phyloP scores from a whole-genome alignment of 108 stramenopile species.

The Epithemia pelagica region DNA sequence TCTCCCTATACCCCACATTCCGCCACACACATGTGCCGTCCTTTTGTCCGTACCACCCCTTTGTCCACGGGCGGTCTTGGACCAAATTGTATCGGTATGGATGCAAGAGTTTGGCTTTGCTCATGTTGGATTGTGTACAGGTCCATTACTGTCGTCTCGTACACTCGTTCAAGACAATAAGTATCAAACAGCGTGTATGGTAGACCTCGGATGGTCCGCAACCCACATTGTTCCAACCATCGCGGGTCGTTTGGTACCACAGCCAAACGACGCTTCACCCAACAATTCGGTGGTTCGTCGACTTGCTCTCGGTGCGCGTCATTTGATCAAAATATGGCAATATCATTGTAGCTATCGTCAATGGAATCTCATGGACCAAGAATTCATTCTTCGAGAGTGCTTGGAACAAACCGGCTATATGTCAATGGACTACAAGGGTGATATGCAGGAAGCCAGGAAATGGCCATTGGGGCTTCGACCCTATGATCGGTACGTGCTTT shows the following conservation, averaged over 20 bases:
- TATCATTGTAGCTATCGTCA: constrained; percentile 89
- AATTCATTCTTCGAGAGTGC: constrained; percentile 76
- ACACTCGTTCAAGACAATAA: constrained; percentile 11
- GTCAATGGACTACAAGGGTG: constrained; percentile 60
- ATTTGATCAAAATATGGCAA: constrained; percentile 88
- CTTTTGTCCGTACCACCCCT: constrained; percentile 33
- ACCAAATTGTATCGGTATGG: constrained; percentile 42
- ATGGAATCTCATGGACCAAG: constrained; percentile 97
- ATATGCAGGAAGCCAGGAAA: constrained; percentile 49
- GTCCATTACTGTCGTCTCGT: constrained; percentile 10
- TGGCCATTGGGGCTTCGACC: constrained; percentile 44
- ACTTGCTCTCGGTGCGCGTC: constrained; percentile 86
- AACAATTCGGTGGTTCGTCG: constrained; percentile 45
- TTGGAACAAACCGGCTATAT: constrained; percentile 57
- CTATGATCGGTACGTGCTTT: constrained; percentile 80
- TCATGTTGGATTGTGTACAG: constrained; percentile 32
- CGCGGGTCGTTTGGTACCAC: constrained; percentile 20
- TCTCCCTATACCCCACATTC: constrained; percentile 12
- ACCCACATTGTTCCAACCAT: constrained; percentile 81
- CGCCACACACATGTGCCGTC: constrained; percentile 29
- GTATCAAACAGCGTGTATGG: constrained; percentile 66
- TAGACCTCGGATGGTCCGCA: constrained; percentile 89
- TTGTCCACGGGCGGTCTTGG: constrained; percentile 36
- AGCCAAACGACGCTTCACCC: not conserved
- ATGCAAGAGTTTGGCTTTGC: constrained; percentile 49